Conservation (phyloP, 2,329 filamentous ascomycete species). For the Lojkania enalia region DNA sequence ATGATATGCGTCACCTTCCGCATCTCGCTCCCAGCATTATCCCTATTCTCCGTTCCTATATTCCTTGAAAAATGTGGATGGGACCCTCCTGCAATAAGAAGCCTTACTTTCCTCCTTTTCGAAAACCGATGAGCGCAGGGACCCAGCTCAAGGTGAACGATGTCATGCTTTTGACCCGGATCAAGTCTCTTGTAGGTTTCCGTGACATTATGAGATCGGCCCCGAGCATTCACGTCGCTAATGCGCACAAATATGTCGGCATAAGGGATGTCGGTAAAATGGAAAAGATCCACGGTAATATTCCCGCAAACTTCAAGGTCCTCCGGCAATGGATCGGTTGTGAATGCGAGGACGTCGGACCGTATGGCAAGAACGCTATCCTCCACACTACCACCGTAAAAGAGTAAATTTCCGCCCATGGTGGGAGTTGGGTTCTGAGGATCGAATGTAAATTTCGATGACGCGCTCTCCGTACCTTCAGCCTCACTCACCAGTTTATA, state of each 20-base stretch:
- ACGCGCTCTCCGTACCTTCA: not conserved
- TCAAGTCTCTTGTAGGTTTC: slow-evolving; percentile 15
- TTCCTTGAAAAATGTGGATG: slow-evolving; percentile 15
- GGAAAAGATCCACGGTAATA: slow-evolving; percentile 9
- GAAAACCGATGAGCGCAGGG: slow-evolving; percentile 16
- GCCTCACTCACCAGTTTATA: slow-evolving; percentile 3
- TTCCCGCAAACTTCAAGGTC: slow-evolving; percentile 14
- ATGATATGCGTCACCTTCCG: slow-evolving; percentile 13
- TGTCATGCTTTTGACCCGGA: slow-evolving; percentile 1
- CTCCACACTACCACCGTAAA: slow-evolving; percentile 10
- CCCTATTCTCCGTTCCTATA: slow-evolving; percentile 6
- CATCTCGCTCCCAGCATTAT: slow-evolving; percentile 6
- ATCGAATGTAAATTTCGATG: slow-evolving; percentile 16
- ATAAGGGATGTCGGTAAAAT: slow-evolving; percentile 11
- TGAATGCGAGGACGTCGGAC: slow-evolving; percentile 15
- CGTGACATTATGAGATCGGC: slow-evolving; percentile 15
- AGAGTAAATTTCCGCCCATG: slow-evolving; percentile 17
- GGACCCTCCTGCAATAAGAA: slow-evolving; percentile 16
- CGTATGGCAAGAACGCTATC: slow-evolving; percentile 15
- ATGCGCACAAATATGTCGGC: slow-evolving; percentile 20
- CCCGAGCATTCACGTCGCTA: slow-evolving; percentile 17
- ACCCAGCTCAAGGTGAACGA: slow-evolving; percentile 6
- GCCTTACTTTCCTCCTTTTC: slow-evolving; percentile 12
- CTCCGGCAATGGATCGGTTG: slow-evolving; percentile 10
- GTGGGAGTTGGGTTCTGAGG: slow-evolving; percentile 17